phyloP scores from a whole-genome alignment of 352 stramenopile species.

The Pythium rhizo-oryzae region DNA sequence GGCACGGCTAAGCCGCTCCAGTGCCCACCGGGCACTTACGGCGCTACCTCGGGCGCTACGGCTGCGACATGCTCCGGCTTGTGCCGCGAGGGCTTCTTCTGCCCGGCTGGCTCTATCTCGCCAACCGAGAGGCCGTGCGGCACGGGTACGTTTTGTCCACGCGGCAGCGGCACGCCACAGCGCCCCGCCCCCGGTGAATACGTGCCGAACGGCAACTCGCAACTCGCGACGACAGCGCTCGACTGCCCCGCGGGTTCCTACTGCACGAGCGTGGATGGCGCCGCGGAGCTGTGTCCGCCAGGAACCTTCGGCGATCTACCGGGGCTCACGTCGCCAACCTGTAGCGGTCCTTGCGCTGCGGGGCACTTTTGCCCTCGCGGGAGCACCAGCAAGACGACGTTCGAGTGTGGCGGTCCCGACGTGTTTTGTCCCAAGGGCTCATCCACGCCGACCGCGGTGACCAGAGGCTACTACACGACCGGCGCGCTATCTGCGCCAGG shows the following conservation, averaged over 20 bases:
- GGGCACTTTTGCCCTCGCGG: slow-evolving; percentile 66
- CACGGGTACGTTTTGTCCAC: slow-evolving; percentile 40
- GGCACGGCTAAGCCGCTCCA: slow-evolving; percentile 30
- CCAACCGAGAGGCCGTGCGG: slow-evolving; percentile 42
- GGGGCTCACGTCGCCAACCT: slow-evolving; percentile 42
- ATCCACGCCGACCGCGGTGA: slow-evolving; percentile 34
- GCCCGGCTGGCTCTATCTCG: slow-evolving; percentile 52
- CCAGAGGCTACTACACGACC: slow-evolving; percentile 51
- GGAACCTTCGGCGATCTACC: slow-evolving; percentile 63
- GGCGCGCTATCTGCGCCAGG: slow-evolving; percentile 21
- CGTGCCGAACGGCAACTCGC: slow-evolving; percentile 39
- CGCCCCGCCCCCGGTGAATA: slow-evolving; percentile 31
- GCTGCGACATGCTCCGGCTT: slow-evolving; percentile 53
- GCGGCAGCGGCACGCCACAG: slow-evolving; percentile 35
- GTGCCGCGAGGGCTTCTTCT: slow-evolving; percentile 69
- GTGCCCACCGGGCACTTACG: slow-evolving; percentile 64
- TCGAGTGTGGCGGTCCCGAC: slow-evolving; percentile 39
- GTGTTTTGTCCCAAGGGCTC: slow-evolving; percentile 60
- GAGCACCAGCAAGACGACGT: slow-evolving; percentile 40
- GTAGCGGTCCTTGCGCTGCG: slow-evolving; percentile 48
- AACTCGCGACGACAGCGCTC: slow-evolving; percentile 13
- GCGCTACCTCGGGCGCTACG: slow-evolving; percentile 38
- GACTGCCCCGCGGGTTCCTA: slow-evolving; percentile 49
- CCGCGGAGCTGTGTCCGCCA: slow-evolving; percentile 45
- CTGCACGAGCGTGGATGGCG: slow-evolving; percentile 43